phyloP scores from a whole-genome alignment of 2,329 filamentous ascomycete species.

The Clonostachys sp. region DNA sequence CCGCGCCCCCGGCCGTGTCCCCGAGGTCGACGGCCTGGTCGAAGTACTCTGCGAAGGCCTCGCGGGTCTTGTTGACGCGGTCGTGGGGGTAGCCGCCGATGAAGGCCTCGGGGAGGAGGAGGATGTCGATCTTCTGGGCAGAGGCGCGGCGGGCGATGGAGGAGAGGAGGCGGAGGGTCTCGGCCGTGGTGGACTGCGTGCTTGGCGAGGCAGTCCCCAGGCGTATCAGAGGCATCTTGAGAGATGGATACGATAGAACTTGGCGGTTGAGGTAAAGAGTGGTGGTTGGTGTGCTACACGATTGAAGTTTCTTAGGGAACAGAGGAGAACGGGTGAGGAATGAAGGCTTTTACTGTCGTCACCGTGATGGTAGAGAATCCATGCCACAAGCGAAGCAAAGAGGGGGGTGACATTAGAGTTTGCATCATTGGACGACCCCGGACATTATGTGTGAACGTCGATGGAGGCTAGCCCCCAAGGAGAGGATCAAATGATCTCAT shows the following conservation, averaged over 20 bases:
- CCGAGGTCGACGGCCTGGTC: conserved; percentile 76
- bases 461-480: no score
- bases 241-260: no score
- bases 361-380: no score
- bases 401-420: neutral
- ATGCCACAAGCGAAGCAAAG: no score
- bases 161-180: conserved; percentile 65
- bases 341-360: no score
- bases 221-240: conserved; percentile 32
- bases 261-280: no score
- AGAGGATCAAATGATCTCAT: no score
- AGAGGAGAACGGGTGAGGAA: no score
- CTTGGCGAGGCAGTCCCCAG: conserved; percentile 52
- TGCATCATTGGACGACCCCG: neutral
- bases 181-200: conserved; percentile 40
- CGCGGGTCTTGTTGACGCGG: conserved; percentile 64
- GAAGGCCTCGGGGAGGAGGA: conserved; percentile 90
- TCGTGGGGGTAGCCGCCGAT: conserved; percentile 85
- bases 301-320: no score
- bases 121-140: conserved; percentile 50
- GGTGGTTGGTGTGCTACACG: no score
- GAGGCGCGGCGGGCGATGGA: conserved; percentile 61
- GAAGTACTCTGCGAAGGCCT: conserved; percentile 81
- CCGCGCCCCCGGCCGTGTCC: conserved; percentile 63
- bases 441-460: no score